Percentiles rank a stretch among this genome's conserved stretches.
Evolutionary conservation across 805 yeast species (phyloP).

Genomic region (Yarrowia sp.): DNA sequence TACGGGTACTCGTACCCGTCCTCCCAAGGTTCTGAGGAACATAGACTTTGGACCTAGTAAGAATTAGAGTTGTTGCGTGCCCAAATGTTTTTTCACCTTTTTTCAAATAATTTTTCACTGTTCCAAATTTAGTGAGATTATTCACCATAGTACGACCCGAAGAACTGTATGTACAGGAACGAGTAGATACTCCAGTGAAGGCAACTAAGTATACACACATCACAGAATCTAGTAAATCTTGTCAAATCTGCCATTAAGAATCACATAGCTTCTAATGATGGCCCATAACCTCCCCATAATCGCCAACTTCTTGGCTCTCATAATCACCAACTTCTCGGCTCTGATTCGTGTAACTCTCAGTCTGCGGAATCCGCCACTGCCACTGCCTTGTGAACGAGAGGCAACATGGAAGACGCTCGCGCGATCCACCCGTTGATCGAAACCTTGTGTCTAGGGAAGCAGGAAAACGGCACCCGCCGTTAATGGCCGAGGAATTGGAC

Average conservation of each 20-base stretch:
- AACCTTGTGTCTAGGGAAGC: neutral
- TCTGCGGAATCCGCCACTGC: neutral
- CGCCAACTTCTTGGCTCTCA: neutral
- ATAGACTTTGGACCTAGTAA: too few species aligned
- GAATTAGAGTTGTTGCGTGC: neutral
- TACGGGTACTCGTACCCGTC: too few species aligned
- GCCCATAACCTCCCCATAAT: too few species aligned
- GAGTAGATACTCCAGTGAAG: too few species aligned
- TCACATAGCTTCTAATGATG: too few species aligned
- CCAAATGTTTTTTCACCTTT: neutral
- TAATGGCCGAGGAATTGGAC: neutral
- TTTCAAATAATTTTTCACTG: neutral
- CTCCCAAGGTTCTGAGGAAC: too few species aligned
- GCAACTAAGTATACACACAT: too few species aligned
- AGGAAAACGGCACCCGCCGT: neutral
- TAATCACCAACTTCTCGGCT: neutral
- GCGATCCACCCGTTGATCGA: conserved; percentile 12
- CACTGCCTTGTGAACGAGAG: neutral
- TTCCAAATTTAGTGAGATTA: too few species aligned
- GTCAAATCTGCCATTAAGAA: too few species aligned
- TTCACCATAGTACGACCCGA: too few species aligned
- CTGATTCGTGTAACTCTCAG: neutral
- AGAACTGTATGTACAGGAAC: too few species aligned
- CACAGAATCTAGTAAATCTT: too few species aligned
- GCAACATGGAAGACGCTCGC: neutral